Base-by-base conservation (phyloP, 2,329 filamentous ascomycete species). In the Aspergillus caelatus region DNA sequence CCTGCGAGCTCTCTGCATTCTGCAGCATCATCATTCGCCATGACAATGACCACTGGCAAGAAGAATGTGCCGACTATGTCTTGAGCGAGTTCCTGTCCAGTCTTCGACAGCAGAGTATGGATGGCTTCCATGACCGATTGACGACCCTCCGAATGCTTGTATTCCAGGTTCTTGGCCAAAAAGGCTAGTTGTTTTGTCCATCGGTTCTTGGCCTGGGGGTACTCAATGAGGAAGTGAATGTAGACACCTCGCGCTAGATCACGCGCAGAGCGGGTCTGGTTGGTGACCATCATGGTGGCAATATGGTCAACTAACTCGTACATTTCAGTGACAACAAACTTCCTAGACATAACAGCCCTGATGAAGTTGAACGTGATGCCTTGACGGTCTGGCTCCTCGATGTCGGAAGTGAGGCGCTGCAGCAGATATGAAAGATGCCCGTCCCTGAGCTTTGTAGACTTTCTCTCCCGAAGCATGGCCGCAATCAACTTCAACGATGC, bases 291-390 rank as follows among this genome's bases (percentile, higher is more conserved):
- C 76, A 97, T 91, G 4, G 87, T 89, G 54, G 93, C 92, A 34
- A 96, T 90, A 71, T 93, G 89, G 75, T 99, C 95, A 67, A 97
- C 86, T 10, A 91, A 90, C 73, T 98, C 94, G 74, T 99, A 99
- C 34, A 99, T 89, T 48, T 91, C 86, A 0, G 94, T 90, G 9
- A 96, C 93, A 71, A 97, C 86, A 50, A 98, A 84, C 74, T 91
- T 94, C 21, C 94, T 88, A 59, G 92, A 90, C 74, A 99, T 86
- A 30, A 98, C 89, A 0, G 93, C 91, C 48, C 94, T 90, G 63
- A 99, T 80, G 78, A 99, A 98, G 73, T 92, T 96, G 81, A 99
- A 99, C 0, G 93, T 95, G 48, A 97, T 88, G 69, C 96, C 94
- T 67, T 97, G 92, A 65, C 94, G 90, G 68, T 97, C 90, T 4